Base-by-base conservation (phyloP, 2,329 filamentous ascomycete genomes). In the Alternaria longipes region DNA sequence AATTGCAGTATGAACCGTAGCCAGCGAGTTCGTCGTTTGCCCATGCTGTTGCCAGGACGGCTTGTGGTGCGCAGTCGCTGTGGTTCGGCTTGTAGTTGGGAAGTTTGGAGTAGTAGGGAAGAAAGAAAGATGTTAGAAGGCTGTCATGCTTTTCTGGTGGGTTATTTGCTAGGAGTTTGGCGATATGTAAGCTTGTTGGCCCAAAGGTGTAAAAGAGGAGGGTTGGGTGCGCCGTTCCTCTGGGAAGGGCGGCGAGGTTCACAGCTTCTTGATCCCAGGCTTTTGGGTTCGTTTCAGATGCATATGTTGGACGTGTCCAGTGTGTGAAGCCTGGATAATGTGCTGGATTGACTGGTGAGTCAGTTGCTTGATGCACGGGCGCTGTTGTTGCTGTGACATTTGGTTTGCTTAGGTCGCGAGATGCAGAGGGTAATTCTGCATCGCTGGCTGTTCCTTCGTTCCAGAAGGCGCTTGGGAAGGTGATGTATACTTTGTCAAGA, bases 181-280 rank as follows among this genome's bases (percentile, higher is more conserved):
- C 75, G 34, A 78, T 61, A 54, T 76, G 71, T 4, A 73, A 52
- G 12, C 75, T 76, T 20, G 76, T 80, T 1, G 76, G 85, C 38
- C 90, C 90, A 71, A 88, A 90, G 36, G 84, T 89, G 81, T 93
- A 97, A 84, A 97, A 97, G 26, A 97, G 86, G 4, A 97, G 84
- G 0, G 92, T 96, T 8, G 93, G 91, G 61, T 97, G 93, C 0
- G 89, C 85, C 52, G 82, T 83, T 0, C 73, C 68, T 0, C 28
- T 30, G 2, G 86, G 84, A 2, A 96, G 83, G 2, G 89, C 87
- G 42, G 90, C 89, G 22, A 97, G 85, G 59, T 94, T 93, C 59
- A 96, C 84, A 54, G 88, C 86, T 79, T 94, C 90, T 77, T 92
- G 90, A 63, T 89, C 87, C 91, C 92, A 95, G 61, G 83, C 79